These are phyloP conservation scores for Pleurotus tuoliensis DNA, from an alignment of 768 basidiomycete species.

Conservation along the genomic window DNA sequence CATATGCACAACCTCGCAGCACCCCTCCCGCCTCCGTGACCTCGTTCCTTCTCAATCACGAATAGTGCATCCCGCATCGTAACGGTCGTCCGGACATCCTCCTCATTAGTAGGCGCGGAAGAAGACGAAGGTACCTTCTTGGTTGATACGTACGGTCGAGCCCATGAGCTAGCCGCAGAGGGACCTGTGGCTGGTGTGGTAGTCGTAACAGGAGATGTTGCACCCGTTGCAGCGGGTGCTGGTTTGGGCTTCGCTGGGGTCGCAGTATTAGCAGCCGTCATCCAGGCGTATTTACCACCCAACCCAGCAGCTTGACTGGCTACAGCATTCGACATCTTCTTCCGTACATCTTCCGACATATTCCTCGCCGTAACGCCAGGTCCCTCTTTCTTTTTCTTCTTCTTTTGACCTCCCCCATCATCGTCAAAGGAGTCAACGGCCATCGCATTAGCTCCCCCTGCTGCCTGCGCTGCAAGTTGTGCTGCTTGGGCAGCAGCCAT, in stretches of 20 bases:
- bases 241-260: constrained; percentile 34
- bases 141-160: constrained; percentile 57
- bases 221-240: constrained; percentile 23
- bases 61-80: constrained; percentile 83
- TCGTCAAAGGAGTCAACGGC: constrained; percentile 33
- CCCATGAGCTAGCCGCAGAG: constrained; percentile 41
- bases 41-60: constrained; percentile 77
- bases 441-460: constrained; percentile 27
- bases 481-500: constrained; percentile 68
- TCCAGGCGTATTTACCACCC: constrained; percentile 83
- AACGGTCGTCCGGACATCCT: constrained; percentile 55
- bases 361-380: constrained; percentile 83
- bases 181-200: constrained; percentile 21
- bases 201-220: constrained; percentile 27
- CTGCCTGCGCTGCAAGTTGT: constrained; percentile 54
- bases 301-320: constrained; percentile 87
- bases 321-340: constrained; percentile 89
- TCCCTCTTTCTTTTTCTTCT: constrained; percentile 81
- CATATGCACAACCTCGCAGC: constrained; percentile 68
- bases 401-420: constrained; percentile 55
- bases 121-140: constrained; percentile 35
- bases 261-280: constrained; percentile 58
- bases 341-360: constrained; percentile 88
- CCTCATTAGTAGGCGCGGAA: constrained; percentile 38
- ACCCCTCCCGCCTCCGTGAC: constrained; percentile 79